A percentile compares a stretch with the other conserved stretches of the same genome.
Evolutionary conservation across 2,329 filamentous ascomycete genomes (phyloP).

Genomic region (Monilinia aucupariae): DNA sequence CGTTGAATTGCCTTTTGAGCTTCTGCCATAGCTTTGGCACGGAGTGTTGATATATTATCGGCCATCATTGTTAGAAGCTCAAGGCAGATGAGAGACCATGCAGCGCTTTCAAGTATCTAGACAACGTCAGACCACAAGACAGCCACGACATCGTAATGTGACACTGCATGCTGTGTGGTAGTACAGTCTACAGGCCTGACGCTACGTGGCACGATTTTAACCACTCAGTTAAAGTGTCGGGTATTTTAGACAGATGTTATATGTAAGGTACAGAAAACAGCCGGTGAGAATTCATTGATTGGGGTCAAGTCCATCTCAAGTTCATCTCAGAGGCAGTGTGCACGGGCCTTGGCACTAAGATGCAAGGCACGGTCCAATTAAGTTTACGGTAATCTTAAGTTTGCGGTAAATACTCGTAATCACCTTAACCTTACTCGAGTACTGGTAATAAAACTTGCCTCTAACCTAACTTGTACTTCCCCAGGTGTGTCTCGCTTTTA

Average conservation of each 20-base stretch:
- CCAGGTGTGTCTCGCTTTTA: not conserved
- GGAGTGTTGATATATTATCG: not conserved
- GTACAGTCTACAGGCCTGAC: not conserved
- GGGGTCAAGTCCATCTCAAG: not conserved
- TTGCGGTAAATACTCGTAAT: too few species aligned
- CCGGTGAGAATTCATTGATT: not conserved
- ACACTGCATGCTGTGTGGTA: slow-evolving; percentile 3
- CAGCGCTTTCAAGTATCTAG: not conserved
- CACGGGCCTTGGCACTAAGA: not conserved
- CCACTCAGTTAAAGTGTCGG: not conserved
- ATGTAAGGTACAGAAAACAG: not conserved
- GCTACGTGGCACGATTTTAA: not conserved
- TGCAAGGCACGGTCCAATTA: too few species aligned
- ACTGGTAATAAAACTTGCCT: too few species aligned
- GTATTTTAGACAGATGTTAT: not conserved
- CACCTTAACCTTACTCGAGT: too few species aligned
- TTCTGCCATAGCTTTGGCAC: not conserved
- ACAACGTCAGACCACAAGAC: not conserved
- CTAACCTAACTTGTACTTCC: too few species aligned
- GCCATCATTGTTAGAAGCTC: not conserved
- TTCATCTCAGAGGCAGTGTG: too few species aligned
- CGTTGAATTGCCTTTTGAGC: slow-evolving; percentile 5
- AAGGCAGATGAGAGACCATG: not conserved
- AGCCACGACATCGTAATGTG: not conserved
- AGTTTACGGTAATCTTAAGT: too few species aligned